Base-by-base conservation (phyloP, 176 grass and related monocot species). In the Thalia dealbata region DNA sequence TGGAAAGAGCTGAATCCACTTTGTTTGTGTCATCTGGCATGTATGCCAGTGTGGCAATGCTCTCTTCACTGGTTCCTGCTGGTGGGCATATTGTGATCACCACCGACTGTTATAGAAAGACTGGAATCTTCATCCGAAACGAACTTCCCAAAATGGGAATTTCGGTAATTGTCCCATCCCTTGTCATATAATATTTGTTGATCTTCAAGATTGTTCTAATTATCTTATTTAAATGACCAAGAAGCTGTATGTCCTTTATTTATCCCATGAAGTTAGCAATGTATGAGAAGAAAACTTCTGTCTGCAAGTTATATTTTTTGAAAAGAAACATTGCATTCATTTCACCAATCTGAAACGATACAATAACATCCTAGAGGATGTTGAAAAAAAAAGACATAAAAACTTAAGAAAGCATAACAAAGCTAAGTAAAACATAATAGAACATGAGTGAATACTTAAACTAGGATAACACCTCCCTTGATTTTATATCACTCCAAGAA, bases 81-180 rank as follows among this genome's bases (percentile, higher is more conserved):
- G 95, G 95, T 78, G 95, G 90, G 22, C 95, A 99, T 72, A 81
- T 99, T 23, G 71, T 99, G 46, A 99, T 88, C 51, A 99, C 95
- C 15, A 93, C 95, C 0, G 95, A 99, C 82, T 99, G 91, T 71
- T 99, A 99, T 68, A 88, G 90, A 46, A 93, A 99, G 83, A 99
- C 90, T 2, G 88, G 95, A 76, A 91, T 93, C 60, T 99, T 91
- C 85, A 99, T 99, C 81, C 73, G 93, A 61, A 91, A 79, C 70
- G 95, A 99, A 77, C 95, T 99, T 70, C 95, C 95, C 16, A 99
- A 99, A 76, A 93, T 80, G 83, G 90, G 87, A 58, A 86, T 99
- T 87, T 83, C 81, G 85, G 95, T 99, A 91, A 88, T 80, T 52
- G 26, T 45, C 18, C 21, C 45, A 18, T 12, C 64, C 19, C 14